phyloP scores from a whole-genome alignment of 306 rosid genomes.

The Castanea sativa region DNA sequence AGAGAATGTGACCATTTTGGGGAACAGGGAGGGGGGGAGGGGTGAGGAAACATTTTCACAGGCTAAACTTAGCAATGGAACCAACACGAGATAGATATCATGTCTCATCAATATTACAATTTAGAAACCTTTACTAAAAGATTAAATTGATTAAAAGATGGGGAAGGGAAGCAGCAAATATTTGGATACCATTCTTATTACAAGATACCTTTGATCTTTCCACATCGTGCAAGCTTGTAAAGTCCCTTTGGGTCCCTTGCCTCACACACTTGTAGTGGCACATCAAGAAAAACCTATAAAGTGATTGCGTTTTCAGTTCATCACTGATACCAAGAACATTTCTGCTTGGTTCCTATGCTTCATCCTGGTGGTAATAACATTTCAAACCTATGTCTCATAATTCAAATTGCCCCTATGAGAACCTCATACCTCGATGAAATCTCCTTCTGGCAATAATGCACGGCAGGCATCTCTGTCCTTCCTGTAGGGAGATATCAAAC shows the following conservation, averaged over 20 bases:
- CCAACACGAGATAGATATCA: background rate
- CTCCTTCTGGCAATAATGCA: constrained; percentile 72
- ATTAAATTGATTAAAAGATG: no score
- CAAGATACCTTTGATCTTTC: constrained; percentile 75
- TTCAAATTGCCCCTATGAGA: constrained; percentile 11
- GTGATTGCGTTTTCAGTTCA: constrained; percentile 13
- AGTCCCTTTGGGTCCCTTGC: constrained; percentile 93
- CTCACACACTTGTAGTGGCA: constrained; percentile 86
- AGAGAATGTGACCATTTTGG: background rate
- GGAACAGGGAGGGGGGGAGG: no score
- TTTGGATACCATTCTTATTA: background rate
- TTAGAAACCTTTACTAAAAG: no score
- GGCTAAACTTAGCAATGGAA: background rate
- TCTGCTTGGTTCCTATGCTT: constrained; percentile 12
- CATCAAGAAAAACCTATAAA: constrained; percentile 82
- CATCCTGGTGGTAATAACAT: constrained; percentile 11
- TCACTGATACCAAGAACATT: constrained; percentile 15
- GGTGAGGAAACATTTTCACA: background rate
- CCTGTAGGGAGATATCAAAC: constrained; percentile 90
- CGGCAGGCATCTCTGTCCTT: constrained; percentile 92
- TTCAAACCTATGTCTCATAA: constrained; percentile 13
- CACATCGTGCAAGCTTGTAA: constrained; percentile 92
- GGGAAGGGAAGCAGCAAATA: background rate
- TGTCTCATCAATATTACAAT: no score
- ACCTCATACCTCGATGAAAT: constrained; percentile 76